These are phyloP conservation scores for Aspergillus sparsus DNA, from an alignment of 495 filamentous ascomycete species.

Conservation along the genomic window DNA sequence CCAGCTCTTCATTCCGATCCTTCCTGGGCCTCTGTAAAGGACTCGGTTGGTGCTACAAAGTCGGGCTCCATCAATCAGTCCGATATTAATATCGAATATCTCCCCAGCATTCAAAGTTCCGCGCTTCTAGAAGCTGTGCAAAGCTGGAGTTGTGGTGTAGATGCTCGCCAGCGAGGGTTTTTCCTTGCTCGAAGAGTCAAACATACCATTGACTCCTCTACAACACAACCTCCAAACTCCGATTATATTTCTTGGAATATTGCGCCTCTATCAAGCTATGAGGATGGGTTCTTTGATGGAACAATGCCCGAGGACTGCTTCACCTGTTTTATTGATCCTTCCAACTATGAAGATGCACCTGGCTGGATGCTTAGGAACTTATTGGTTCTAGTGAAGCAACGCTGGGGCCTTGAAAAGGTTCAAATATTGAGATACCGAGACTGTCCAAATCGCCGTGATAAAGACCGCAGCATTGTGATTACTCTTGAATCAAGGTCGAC, in stretches of 20 bases:
- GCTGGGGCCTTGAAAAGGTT: slow-evolving; percentile 74
- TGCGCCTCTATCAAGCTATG: slow-evolving; percentile 72
- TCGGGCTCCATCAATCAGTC: slow-evolving; percentile 2
- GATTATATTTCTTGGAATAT: slow-evolving; percentile 62
- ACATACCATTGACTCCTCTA: background rate
- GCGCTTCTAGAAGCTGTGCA: slow-evolving; percentile 75
- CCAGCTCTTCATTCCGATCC: slow-evolving; percentile 88
- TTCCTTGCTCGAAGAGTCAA: slow-evolving; percentile 77
- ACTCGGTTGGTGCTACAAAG: slow-evolving; percentile 12
- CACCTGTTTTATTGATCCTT: slow-evolving; percentile 87
- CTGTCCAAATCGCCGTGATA: slow-evolving; percentile 68
- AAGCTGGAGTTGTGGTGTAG: slow-evolving; percentile 79
- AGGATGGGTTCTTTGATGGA: slow-evolving; percentile 81
- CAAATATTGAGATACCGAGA: slow-evolving; percentile 93
- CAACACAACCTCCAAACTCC: background rate
- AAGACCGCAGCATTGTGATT: slow-evolving; percentile 77
- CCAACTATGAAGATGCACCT: slow-evolving; percentile 80
- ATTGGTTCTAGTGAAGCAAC: slow-evolving; percentile 76
- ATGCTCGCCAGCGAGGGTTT: slow-evolving; percentile 85
- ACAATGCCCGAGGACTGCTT: slow-evolving; percentile 69
- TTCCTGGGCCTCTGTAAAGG: slow-evolving; percentile 60
- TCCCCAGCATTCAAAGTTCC: slow-evolving; percentile 68
- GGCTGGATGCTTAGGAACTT: slow-evolving; percentile 94
- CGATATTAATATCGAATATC: slow-evolving; percentile 36
- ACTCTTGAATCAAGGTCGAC: slow-evolving; percentile 57